Evolutionary conservation across 2,329 filamentous ascomycete species (phyloP), one percentile per base, ranked within the genome.

Genomic region (Colletotrichum cereale): DNA sequence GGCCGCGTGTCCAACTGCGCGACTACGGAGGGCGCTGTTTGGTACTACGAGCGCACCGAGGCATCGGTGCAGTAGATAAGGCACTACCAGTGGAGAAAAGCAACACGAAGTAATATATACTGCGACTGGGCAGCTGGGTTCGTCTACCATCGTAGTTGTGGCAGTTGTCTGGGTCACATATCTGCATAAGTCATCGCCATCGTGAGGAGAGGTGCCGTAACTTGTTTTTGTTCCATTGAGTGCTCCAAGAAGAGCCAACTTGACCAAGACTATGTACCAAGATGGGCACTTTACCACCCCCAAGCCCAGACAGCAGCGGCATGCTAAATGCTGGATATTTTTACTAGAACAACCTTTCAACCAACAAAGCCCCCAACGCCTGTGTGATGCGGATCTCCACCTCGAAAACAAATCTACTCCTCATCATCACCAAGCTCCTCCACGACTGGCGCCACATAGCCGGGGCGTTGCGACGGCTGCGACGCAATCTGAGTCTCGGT

Each of bases 1-100:
- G 84, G 84, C 5, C 83, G 81, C 29, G 76, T 84, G 53, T 86
- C 85, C 31, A 89, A 82, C 73, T 92, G 89, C 77, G 89, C 89
- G 7, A 87, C 83, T 76, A 78, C 84, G 0, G 77, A 83, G 14
- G 84, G 84, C 5, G 89, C 88, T 2, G 78, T 91, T 18, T 82
- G 82, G 75, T 91, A 91, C 75, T 86, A 85, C 67, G 82, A 87
- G 80, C 82, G 89, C 61, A 82, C 83, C 16, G 69, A 74, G 65
- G 78, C 76, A 31, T 72, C 70, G 26, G 61, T 66, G 38, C 70
- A 71, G 40, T 71, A 47, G 16, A 55, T 2, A 5, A n/a, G 7
- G 26, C 26, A 26, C 24, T 11, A 12, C 12, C n/a, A 11, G 24
- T 52, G 16, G 18, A 26, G 18, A 26, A 26, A 34, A 38, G 29